Conservation (phyloP, 73 alveolate species). For the Blepharisma stoltei region DNA sequence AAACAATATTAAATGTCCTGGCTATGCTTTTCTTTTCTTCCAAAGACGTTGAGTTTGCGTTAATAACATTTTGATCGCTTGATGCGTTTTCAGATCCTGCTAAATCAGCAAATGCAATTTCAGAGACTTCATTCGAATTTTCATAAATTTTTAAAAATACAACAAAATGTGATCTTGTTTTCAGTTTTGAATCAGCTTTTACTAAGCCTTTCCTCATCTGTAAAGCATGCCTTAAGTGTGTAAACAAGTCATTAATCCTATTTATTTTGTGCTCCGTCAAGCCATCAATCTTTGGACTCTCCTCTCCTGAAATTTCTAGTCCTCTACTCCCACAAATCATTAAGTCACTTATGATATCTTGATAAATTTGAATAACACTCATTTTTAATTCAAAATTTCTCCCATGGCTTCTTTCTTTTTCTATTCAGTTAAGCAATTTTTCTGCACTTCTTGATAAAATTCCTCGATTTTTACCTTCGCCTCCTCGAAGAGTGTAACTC, state of each 20-base stretch:
- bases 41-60: not conserved
- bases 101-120: conserved; percentile 12
- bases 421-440: conserved; percentile 35
- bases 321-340: conserved; percentile 20
- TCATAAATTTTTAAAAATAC: not conserved
- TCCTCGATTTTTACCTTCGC: conserved; percentile 53
- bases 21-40: conserved; percentile 23
- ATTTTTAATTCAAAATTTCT: conserved; percentile 1
- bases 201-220: conserved; percentile 5
- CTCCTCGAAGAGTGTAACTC: conserved; percentile 54
- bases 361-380: conserved; percentile 17
- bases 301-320: not conserved
- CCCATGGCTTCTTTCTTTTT: not conserved
- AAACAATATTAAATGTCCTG: not conserved
- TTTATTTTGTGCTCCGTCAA: not conserved
- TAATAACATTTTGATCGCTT: conserved; percentile 2
- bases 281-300: not conserved
- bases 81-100: conserved; percentile 28
- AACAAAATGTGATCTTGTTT: not conserved
- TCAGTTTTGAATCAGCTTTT: conserved; percentile 13
- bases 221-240: not conserved
- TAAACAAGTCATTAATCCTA: not conserved
- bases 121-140: no score
- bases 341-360: conserved; percentile 3
- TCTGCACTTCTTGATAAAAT: conserved; percentile 47